Conservation (phyloP, 2,329 filamentous ascomycete genomes). For the Trichophyton equinum region DNA sequence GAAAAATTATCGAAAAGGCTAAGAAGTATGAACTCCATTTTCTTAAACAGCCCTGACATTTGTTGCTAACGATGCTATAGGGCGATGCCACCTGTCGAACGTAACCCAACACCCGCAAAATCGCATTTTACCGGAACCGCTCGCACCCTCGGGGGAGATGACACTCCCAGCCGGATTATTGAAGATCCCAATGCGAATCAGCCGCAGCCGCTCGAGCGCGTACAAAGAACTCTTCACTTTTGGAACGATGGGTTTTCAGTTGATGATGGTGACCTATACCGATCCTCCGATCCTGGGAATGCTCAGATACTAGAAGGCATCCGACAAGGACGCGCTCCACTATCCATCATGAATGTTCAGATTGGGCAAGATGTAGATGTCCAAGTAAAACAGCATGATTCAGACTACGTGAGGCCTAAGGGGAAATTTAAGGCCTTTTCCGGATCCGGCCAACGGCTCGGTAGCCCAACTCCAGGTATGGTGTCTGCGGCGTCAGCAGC, state of each 20-base stretch:
- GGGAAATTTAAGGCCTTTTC: constrained; percentile 51
- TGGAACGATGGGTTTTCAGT: constrained; percentile 56
- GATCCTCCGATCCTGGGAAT: constrained; percentile 51
- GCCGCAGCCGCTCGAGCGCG: constrained; percentile 34
- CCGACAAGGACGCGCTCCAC: constrained; percentile 49
- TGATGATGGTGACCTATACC: constrained; percentile 51
- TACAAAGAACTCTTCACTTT: constrained; percentile 49
- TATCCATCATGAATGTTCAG: constrained; percentile 50
- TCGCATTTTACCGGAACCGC: constrained; percentile 48
- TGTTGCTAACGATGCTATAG: constrained; percentile 5
- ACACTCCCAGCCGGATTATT: constrained; percentile 46
- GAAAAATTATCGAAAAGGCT: constrained; percentile 39
- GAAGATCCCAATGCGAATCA: constrained; percentile 37
- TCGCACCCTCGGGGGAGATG: constrained; percentile 54
- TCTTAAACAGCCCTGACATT: background rate
- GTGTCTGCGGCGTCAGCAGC: constrained; percentile 26
- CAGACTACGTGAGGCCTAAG: constrained; percentile 52
- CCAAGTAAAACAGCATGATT: constrained; percentile 50
- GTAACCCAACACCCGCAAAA: constrained; percentile 32
- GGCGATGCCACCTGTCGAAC: constrained; percentile 19
- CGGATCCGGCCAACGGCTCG: constrained; percentile 48
- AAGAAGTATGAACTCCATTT: constrained; percentile 20
- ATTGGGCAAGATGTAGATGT: constrained; percentile 53
- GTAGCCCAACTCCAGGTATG: constrained; percentile 49
- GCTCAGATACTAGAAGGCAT: constrained; percentile 50